phyloP scores from a whole-genome alignment of 139 green algal species.

The Coelastrella sp. region DNA sequence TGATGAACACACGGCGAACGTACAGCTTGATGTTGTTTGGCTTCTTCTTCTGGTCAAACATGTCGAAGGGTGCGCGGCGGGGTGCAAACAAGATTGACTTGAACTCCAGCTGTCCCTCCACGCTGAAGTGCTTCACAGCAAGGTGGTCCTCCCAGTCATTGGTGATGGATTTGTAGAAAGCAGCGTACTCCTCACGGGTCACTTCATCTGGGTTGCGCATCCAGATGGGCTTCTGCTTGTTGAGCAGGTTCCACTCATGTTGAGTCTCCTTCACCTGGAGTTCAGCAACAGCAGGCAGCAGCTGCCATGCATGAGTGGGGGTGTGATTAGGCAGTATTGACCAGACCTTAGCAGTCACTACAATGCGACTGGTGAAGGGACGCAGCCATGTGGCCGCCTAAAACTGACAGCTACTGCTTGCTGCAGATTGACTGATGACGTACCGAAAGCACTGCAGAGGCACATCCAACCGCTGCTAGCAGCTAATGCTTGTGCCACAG shows the following conservation, averaged over 20 bases:
- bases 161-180: constrained; percentile 98
- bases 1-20: constrained; percentile 99
- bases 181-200: constrained; percentile 95
- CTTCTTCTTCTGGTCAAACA: constrained; percentile 98
- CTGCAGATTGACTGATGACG: neutral
- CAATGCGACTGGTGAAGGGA: neutral
- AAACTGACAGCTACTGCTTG: neutral
- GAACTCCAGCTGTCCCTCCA: constrained; percentile 99
- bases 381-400: neutral
- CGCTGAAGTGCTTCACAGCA: constrained; percentile 96
- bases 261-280: constrained; percentile 95
- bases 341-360: neutral
- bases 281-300: neutral
- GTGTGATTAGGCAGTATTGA: neutral
- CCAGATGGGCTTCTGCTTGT: constrained; percentile 99
- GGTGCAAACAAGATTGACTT: constrained; percentile 96
- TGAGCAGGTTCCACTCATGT: constrained; percentile 98
- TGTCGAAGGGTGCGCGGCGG: constrained; percentile 97
- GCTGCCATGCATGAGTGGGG: neutral
- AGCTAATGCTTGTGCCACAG: neutral
- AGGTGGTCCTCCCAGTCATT: constrained; percentile 99
- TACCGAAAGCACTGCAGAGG: neutral
- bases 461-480: neutral
- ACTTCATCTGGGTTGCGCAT: constrained; percentile 99
- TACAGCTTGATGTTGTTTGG: constrained; percentile 99